phyloP scores from a whole-genome alignment of 169 alveolate genomes.

The Plasmodium cynomolgi region DNA sequence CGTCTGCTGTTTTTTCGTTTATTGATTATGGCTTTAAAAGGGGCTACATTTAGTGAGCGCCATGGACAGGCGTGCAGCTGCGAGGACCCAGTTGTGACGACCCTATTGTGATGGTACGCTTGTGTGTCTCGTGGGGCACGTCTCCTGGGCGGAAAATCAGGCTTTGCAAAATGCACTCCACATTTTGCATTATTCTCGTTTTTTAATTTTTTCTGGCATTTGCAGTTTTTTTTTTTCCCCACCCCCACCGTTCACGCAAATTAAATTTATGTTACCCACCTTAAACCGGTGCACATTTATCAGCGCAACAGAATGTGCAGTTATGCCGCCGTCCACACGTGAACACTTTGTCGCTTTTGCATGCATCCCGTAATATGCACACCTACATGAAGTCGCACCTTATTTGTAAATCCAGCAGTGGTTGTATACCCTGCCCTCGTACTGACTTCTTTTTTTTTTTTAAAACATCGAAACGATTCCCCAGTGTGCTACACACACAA shows the following conservation, averaged over 20 bases:
- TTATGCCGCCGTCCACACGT: not conserved
- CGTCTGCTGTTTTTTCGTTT: constrained; percentile 81
- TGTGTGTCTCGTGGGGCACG: no score
- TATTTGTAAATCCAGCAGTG: not conserved
- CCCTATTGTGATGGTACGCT: not conserved
- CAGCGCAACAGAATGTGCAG: not conserved
- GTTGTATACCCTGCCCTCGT: not conserved
- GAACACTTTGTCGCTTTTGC: not conserved
- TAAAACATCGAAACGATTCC: not conserved
- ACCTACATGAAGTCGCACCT: not conserved
- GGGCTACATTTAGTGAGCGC: constrained; percentile 47
- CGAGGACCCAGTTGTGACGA: not conserved
- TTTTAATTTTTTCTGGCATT: not conserved
- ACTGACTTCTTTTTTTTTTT: not conserved
- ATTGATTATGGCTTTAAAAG: constrained; percentile 84
- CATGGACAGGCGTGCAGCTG: not conserved
- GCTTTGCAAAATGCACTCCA: not conserved
- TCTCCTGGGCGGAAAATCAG: not conserved
- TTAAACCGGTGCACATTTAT: not conserved
- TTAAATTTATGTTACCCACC: not conserved
- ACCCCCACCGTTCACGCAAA: not conserved
- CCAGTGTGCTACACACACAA: not conserved
- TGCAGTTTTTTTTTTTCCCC: not conserved
- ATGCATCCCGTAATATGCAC: not conserved
- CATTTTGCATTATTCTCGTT: not conserved